These are phyloP conservation scores for Marasmius oreades DNA, from an alignment of 1,284 basidiomycete species.

Conservation along the genomic window DNA sequence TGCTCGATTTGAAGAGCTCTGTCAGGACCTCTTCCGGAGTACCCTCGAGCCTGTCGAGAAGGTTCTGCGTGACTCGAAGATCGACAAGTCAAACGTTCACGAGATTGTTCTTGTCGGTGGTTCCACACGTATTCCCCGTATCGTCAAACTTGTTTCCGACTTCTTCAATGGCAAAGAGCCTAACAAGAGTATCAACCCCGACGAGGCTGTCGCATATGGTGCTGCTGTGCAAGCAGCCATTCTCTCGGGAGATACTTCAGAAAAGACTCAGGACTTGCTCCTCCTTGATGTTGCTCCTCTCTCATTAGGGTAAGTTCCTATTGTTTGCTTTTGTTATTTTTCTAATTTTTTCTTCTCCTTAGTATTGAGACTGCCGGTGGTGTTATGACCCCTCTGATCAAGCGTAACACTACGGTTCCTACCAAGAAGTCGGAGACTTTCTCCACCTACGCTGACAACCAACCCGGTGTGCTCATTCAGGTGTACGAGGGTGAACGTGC, in stretches of 20 bases:
- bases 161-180: constrained; percentile 97
- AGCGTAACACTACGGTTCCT: constrained; percentile 97
- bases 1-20: constrained; percentile 98
- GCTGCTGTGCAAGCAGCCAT: constrained; percentile 99
- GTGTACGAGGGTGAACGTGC: constrained; percentile 99
- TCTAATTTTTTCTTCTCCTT: neutral
- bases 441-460: constrained; percentile 99
- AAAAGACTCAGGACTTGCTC: constrained; percentile 93
- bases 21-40: constrained; percentile 95
- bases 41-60: constrained; percentile 99
- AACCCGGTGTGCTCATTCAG: constrained; percentile 98
- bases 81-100: constrained; percentile 93
- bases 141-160: constrained; percentile 97
- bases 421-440: constrained; percentile 99
- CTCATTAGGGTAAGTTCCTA: constrained; percentile 62
- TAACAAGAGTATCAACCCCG: constrained; percentile 98
- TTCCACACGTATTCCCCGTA: constrained; percentile 97
- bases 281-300: constrained; percentile 97
- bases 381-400: constrained; percentile 98
- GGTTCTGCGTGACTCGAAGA: constrained; percentile 97
- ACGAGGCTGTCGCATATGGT: constrained; percentile 99
- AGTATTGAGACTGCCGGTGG: constrained; percentile 98
- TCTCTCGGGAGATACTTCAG: constrained; percentile 91
- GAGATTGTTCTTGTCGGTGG: constrained; percentile 98
- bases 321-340: neutral